Conservation (phyloP, 805 yeast species). For the Yarrowia porcina region DNA sequence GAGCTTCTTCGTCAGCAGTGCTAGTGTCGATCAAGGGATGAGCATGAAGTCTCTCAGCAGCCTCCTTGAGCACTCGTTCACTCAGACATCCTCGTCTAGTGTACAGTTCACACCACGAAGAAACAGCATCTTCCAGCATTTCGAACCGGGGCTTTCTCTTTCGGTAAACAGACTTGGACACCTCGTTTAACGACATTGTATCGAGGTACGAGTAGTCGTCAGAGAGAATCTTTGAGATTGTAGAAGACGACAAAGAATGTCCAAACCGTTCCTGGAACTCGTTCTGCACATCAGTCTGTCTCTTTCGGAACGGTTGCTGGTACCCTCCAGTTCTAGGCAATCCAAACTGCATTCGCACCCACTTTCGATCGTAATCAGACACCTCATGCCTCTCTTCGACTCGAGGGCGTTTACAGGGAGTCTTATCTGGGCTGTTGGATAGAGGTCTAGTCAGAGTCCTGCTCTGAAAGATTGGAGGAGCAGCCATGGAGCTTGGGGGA, state of each 20-base stretch:
- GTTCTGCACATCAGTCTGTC: neutral
- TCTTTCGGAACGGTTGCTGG: constrained; percentile 1
- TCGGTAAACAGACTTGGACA: neutral
- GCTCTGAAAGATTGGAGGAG: constrained; percentile 5
- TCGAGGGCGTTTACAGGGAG: neutral
- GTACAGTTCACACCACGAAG: constrained; percentile 20
- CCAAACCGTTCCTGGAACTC: constrained; percentile 8
- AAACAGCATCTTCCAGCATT: neutral
- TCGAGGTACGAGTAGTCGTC: constrained; percentile 16
- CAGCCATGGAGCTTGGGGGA: constrained; percentile 3
- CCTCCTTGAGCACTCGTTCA: constrained; percentile 12
- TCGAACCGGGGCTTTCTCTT: constrained; percentile 6
- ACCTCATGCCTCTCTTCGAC: constrained; percentile 4
- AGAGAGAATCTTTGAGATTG: constrained; percentile 7
- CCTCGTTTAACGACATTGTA: neutral
- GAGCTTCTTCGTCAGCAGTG: neutral
- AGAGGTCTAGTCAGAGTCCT: neutral
- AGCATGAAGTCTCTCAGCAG: neutral
- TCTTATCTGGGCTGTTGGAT: neutral
- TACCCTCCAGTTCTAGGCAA: constrained; percentile 4
- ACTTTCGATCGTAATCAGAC: constrained; percentile 11
- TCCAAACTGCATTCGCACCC: constrained; percentile 16
- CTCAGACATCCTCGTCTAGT: constrained; percentile 10
- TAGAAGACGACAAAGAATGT: neutral
- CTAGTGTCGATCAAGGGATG: constrained; percentile 4